Evolutionary conservation across 139 green algal genomes (phyloP).

Genomic region (Chlorella sp.): DNA sequence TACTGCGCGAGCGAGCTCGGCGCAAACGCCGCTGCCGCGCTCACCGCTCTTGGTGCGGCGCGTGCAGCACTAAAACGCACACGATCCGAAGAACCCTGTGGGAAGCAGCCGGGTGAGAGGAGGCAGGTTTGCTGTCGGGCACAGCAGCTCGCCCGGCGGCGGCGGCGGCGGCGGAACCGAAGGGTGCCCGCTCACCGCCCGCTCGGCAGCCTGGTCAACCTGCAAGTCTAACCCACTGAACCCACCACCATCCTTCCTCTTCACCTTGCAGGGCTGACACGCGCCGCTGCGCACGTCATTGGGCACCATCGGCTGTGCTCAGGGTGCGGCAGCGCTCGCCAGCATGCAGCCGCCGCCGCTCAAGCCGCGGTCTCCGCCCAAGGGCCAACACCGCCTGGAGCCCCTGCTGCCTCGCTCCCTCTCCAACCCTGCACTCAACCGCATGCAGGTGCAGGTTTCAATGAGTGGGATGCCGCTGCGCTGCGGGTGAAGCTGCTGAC

Average conservation of each 20-base stretch:
- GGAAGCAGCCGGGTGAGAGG: too few relatives aligned
- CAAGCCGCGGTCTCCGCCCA: background rate
- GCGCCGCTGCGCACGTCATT: too few relatives aligned
- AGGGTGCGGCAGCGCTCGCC: too few relatives aligned
- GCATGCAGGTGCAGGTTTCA: background rate
- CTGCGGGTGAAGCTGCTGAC: background rate
- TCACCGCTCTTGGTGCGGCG: too few relatives aligned
- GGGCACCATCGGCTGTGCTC: too few relatives aligned
- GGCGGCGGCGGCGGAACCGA: background rate
- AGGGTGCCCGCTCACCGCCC: background rate
- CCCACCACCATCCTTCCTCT: background rate
- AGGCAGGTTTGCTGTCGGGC: too few relatives aligned
- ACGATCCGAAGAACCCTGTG: too few relatives aligned
- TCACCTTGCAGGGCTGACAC: too few relatives aligned
- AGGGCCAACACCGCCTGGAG: background rate
- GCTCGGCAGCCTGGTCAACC: background rate
- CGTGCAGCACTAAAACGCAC: too few relatives aligned
- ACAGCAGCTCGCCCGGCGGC: too few relatives aligned
- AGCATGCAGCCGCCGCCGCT: background rate
- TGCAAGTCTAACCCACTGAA: background rate
- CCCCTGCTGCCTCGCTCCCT: constrained; percentile 8
- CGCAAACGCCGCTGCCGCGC: too few relatives aligned
- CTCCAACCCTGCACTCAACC: background rate
- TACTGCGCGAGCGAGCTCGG: too few relatives aligned
- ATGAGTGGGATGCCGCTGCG: background rate